Evolutionary conservation across 352 stramenopile species (phyloP), one percentile per base, ranked within the genome.

Genomic region (Phytophthora macrochlamydospora): DNA sequence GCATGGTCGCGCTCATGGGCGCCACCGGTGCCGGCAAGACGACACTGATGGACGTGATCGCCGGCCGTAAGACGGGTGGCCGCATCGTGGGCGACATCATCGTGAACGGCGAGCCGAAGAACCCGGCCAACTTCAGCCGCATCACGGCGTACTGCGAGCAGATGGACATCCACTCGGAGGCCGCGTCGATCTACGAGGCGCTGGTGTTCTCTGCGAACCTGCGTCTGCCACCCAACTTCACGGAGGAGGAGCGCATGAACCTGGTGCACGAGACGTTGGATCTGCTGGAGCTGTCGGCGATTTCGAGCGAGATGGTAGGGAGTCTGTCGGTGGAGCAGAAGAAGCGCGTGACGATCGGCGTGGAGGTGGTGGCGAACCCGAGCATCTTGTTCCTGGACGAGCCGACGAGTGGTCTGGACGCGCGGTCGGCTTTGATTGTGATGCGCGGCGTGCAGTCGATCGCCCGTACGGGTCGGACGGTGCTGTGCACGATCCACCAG

Each of bases 311-410:
- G 35, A 71, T 95, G 56, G 67, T 90, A 5, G 56, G 62, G 1
- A 73, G 79, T 30, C 28, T 71, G 11, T 95, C 82, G 7, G 89
- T 97, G 24, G 94, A 98, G 58, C 89, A 98, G 65, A 90, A 93
- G 71, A 98, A 98, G 73, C 79, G 93, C 28, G 73, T 98, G n/a
- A 95, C 92, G 8, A 98, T 98, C 55, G 95, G 82, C n/a, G 83
- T 97, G 7, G 92, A 99, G 69, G 78, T 99, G 29, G 94, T 97
- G 7, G 72, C 89, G 4, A 98, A 98, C 66, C 95, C 95, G 30
- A 94, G 93, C 58, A 81, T 99, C 28, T 56, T 99, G 59, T 97
- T 99, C 67, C 62, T 99, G 30, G 94, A 98, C 51, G 96, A 98
- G 56, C 93, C 95, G 0, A 98, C 93, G 0, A 92, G 74, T 63